Evolutionary conservation across 768 basidiomycete species (phyloP).

Genomic region (Vishniacozyma victoriae): DNA sequence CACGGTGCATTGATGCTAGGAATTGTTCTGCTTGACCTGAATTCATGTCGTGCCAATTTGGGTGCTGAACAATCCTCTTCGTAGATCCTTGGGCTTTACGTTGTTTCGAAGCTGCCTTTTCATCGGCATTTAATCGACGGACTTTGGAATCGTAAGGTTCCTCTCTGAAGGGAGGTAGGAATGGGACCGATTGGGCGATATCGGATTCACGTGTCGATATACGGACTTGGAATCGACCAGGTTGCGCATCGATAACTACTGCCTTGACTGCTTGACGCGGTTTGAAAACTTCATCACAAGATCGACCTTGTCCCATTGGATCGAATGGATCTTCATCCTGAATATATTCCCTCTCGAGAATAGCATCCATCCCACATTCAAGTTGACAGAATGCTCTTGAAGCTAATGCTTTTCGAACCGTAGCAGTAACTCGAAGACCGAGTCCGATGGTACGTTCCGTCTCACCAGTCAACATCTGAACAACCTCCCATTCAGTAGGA

Average conservation of each 20-base stretch:
- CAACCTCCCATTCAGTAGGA: slow-evolving; percentile 69
- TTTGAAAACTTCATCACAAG: slow-evolving; percentile 54
- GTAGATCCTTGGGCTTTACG: slow-evolving; percentile 71
- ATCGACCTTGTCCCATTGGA: slow-evolving; percentile 36
- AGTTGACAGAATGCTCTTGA: slow-evolving; percentile 64
- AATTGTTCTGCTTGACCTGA: slow-evolving; percentile 81
- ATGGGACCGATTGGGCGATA: slow-evolving; percentile 17
- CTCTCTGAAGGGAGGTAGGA: slow-evolving; percentile 40
- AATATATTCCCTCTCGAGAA: slow-evolving; percentile 60
- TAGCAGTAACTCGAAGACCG: slow-evolving; percentile 65
- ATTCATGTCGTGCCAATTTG: slow-evolving; percentile 95
- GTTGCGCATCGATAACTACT: slow-evolving; percentile 65
- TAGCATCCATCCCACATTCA: slow-evolving; percentile 89
- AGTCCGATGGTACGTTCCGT: slow-evolving; percentile 67
- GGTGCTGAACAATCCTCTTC: slow-evolving; percentile 89
- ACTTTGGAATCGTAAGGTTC: slow-evolving; percentile 41
- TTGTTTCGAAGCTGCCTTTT: slow-evolving; percentile 72
- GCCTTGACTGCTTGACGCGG: slow-evolving; percentile 76
- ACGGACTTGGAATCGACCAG: slow-evolving; percentile 63
- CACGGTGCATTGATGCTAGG: slow-evolving; percentile 81
- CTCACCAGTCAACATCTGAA: slow-evolving; percentile 95
- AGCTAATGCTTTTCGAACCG: slow-evolving; percentile 58
- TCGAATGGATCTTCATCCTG: slow-evolving; percentile 41
- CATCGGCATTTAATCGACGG: slow-evolving; percentile 44
- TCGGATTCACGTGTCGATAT: slow-evolving; percentile 59